Conservation (phyloP, 73 alveolate species). For the Tetrahymena borealis region DNA sequence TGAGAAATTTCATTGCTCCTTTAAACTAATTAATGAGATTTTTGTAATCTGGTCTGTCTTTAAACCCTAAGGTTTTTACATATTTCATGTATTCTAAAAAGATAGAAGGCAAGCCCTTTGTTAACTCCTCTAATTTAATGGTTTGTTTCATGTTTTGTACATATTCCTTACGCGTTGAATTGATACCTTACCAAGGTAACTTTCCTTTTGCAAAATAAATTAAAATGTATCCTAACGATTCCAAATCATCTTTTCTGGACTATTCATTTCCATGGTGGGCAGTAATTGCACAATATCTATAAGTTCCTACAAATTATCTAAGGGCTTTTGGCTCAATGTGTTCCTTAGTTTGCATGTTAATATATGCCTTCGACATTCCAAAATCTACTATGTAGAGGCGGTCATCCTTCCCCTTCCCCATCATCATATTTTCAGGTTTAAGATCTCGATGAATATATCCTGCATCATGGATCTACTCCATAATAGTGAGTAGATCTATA, state of each 20-base stretch:
- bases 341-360: conserved; percentile 64
- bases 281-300: conserved; percentile 83
- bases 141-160: not conserved
- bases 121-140: not conserved
- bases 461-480: conserved; percentile 48
- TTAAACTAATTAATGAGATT: not conserved
- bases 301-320: conserved; percentile 48
- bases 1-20: not conserved
- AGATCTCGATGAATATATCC: conserved; percentile 72
- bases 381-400: conserved; percentile 77
- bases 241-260: conserved; percentile 78
- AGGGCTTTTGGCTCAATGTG: conserved; percentile 47
- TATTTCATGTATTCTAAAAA: not conserved
- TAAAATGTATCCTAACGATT: conserved; percentile 62
- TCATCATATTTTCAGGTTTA: conserved; percentile 78
- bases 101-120: not conserved
- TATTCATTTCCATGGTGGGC: conserved; percentile 57
- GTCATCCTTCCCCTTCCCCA: conserved; percentile 57
- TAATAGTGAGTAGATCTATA: not conserved
- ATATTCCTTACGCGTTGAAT: conserved; percentile 42
- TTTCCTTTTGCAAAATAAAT: conserved; percentile 57
- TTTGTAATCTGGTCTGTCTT: not conserved
- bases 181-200: conserved; percentile 59
- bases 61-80: not conserved
- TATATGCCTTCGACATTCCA: conserved; percentile 82